Conservation (phyloP, 140 eudicot species). For the Flaveria floridana region DNA sequence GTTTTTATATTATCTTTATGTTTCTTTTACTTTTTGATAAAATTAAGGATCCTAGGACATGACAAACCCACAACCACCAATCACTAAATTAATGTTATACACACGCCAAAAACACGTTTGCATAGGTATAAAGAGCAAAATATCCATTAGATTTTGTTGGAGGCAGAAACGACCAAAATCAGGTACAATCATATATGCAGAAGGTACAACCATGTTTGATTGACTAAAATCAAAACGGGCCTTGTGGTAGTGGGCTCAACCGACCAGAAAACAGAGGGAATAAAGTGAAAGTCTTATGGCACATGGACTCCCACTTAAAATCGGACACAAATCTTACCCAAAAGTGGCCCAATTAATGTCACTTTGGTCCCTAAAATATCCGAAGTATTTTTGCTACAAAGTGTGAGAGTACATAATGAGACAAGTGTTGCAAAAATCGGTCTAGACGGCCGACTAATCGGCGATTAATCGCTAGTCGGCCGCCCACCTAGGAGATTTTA, state of each 20-base stretch:
- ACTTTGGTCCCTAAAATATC: conserved; percentile 19
- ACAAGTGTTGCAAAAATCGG: too few relatives aligned
- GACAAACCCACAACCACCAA: background rate
- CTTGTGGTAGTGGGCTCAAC: conserved; percentile 41
- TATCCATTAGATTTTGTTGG: background rate
- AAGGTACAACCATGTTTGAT: conserved; percentile 12
- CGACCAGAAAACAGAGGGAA: conserved; percentile 54
- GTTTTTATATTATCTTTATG: too few relatives aligned
- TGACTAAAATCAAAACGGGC: conserved; percentile 28
- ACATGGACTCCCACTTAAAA: conserved; percentile 33
- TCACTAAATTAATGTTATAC: background rate
- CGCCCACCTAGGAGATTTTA: too few relatives aligned
- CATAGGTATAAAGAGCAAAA: background rate
- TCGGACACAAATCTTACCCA: conserved; percentile 24
- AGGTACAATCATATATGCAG: conserved; percentile 22
- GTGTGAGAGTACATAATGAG: too few relatives aligned
- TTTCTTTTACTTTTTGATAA: background rate
- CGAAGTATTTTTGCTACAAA: too few relatives aligned
- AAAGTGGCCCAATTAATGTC: conserved; percentile 26
- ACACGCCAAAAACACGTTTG: conserved; percentile 15
- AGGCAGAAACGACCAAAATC: conserved; percentile 8
- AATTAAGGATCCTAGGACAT: background rate
- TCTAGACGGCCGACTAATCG: too few relatives aligned
- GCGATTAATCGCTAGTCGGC: too few relatives aligned
- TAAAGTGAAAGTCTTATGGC: conserved; percentile 38